Conservation (phyloP, 257 asterid genomes). For the Jacaranda copaia region DNA sequence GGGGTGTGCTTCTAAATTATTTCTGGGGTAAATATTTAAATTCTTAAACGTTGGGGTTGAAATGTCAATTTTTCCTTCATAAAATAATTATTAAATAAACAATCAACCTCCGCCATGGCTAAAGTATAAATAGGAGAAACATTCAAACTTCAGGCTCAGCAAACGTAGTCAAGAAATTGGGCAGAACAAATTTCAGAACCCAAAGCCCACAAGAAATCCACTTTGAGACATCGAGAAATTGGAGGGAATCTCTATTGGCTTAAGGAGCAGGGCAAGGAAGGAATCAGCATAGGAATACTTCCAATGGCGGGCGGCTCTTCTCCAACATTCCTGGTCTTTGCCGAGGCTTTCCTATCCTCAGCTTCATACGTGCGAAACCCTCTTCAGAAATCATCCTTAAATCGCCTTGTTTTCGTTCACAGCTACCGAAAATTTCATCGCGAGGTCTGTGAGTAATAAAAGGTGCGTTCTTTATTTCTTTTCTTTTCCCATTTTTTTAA, state of each 20-base stretch:
- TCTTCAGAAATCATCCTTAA: slow-evolving; percentile 24
- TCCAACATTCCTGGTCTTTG: slow-evolving; percentile 9
- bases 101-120: neutral
- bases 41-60: no score
- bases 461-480: slow-evolving; percentile 7
- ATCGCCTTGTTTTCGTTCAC: slow-evolving; percentile 10
- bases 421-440: slow-evolving; percentile 26
- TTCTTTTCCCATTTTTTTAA: neutral
- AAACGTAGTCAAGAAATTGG: neutral
- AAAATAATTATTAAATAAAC: no score
- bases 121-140: neutral
- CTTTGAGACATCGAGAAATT: neutral
- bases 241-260: slow-evolving; percentile 23
- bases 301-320: slow-evolving; percentile 50
- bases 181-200: neutral
- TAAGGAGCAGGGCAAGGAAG: slow-evolving; percentile 56
- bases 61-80: no score
- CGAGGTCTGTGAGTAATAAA: slow-evolving; percentile 8
- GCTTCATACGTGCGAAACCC: neutral
- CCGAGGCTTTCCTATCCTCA: slow-evolving; percentile 26
- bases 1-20: no score
- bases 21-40: no score
- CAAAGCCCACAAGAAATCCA: neutral
- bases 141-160: slow-evolving; percentile 15
- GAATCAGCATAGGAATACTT: slow-evolving; percentile 64